These are phyloP conservation scores for Clonostachys solani DNA, from an alignment of 2,329 filamentous ascomycete species.

Conservation along the genomic window DNA sequence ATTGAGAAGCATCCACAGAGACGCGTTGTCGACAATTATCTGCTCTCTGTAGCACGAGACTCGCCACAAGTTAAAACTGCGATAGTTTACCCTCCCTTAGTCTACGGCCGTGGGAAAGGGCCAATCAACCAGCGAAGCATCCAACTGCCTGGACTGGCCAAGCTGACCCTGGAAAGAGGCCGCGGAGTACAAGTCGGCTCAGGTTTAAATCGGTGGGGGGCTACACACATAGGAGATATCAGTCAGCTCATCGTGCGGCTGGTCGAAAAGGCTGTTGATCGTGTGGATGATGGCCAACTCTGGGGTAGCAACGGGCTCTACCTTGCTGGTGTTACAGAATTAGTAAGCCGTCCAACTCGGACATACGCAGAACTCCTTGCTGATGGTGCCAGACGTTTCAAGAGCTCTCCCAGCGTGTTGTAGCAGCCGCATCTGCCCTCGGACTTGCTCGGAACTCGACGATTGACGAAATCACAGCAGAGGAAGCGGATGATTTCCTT, in stretches of 20 bases:
- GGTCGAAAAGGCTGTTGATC: slow-evolving; percentile 18
- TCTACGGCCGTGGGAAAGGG: slow-evolving; percentile 31
- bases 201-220: slow-evolving; percentile 26
- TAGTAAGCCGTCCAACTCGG: slow-evolving; percentile 10
- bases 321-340: slow-evolving; percentile 18
- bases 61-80: slow-evolving; percentile 22
- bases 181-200: slow-evolving; percentile 23
- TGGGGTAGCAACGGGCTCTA: slow-evolving; percentile 35
- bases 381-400: slow-evolving; percentile 14
- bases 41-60: slow-evolving; percentile 19
- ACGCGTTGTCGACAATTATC: slow-evolving; percentile 28
- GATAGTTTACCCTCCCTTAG: slow-evolving; percentile 25
- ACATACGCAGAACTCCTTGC: not conserved
- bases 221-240: slow-evolving; percentile 26
- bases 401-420: slow-evolving; percentile 20
- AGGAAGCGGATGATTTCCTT: slow-evolving; percentile 37
- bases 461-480: slow-evolving; percentile 21
- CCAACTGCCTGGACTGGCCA: slow-evolving; percentile 30
- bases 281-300: slow-evolving; percentile 8
- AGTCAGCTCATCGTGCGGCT: slow-evolving; percentile 19
- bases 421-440: slow-evolving; percentile 14
- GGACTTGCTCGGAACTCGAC: slow-evolving; percentile 13
- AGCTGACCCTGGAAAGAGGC: slow-evolving; percentile 21
- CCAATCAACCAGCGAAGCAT: slow-evolving; percentile 32
- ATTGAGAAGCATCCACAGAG: slow-evolving; percentile 13